These are phyloP conservation scores for Pneumocystis murina DNA, from an alignment of 1,139 yeast species.

Conservation along the genomic window DNA sequence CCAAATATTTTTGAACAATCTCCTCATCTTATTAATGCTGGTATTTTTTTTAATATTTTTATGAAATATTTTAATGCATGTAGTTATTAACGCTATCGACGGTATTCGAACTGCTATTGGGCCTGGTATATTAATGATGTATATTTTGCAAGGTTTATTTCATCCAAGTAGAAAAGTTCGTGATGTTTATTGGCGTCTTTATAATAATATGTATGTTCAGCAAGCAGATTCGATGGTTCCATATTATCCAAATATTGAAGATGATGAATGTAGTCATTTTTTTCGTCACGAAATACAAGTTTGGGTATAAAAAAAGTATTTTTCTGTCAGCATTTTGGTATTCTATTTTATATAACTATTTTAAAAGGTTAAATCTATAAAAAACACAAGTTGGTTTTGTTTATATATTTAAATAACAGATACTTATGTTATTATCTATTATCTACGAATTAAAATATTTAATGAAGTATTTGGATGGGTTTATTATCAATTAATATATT, in stretches of 20 bases:
- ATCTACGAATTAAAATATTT: no score
- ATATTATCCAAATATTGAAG: constrained; percentile 50
- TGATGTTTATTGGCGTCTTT: constrained; percentile 70
- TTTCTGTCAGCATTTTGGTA: not conserved
- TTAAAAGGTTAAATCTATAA: not conserved
- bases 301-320: not conserved
- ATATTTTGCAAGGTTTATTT: constrained; percentile 40
- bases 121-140: constrained; percentile 55
- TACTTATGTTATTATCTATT: no score
- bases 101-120: constrained; percentile 64
- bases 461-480: no score
- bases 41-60: constrained; percentile 31
- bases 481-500: no score
- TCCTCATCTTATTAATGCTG: constrained; percentile 30
- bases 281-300: not conserved
- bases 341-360: not conserved
- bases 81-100: constrained; percentile 70
- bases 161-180: constrained; percentile 89
- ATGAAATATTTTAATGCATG: constrained; percentile 59
- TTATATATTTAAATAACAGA: no score
- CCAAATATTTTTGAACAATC: constrained; percentile 37
- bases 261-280: constrained; percentile 6
- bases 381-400: not conserved
- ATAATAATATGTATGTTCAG: constrained; percentile 62
- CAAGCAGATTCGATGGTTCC: constrained; percentile 69